Evolutionary conservation across 495 filamentous ascomycete genomes (phyloP).

Genomic region (Penicillium robsamsonii): DNA sequence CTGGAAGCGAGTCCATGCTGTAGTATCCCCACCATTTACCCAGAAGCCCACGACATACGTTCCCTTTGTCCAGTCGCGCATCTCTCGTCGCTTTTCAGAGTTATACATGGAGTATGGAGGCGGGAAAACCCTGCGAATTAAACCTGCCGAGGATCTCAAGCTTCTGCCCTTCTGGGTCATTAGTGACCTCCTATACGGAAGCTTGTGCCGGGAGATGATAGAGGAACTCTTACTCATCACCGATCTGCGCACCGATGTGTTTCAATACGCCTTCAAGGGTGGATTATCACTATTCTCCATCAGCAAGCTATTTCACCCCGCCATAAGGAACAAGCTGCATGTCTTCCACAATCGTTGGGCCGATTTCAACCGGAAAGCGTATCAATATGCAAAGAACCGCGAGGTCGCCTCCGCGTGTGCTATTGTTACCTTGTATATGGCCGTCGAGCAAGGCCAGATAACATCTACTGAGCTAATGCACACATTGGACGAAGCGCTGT

Average conservation of each 20-base stretch:
- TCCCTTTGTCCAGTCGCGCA: not conserved
- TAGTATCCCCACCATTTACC: not conserved
- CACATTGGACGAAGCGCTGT: slow-evolving; percentile 45
- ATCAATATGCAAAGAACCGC: not conserved
- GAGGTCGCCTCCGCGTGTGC: not conserved
- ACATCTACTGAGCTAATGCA: slow-evolving; percentile 27
- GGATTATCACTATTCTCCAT: not conserved
- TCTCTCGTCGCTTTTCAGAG: not conserved
- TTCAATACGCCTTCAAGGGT: slow-evolving; percentile 1
- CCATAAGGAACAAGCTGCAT: not conserved
- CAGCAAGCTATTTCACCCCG: not conserved
- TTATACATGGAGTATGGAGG: not conserved
- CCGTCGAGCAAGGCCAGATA: not conserved
- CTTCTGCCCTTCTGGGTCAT: not conserved
- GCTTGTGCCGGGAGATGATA: not conserved
- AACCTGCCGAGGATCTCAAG: not conserved
- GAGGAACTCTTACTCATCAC: not conserved
- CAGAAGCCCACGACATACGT: not conserved
- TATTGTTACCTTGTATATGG: not conserved
- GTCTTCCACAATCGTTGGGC: not conserved
- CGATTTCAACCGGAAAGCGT: not conserved
- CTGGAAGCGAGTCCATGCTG: not conserved
- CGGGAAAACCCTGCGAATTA: not conserved
- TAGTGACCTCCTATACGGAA: not conserved
- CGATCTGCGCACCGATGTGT: not conserved